Base-by-base conservation (phyloP, 2,329 filamentous ascomycete genomes). In the Trichophyton mentagrophytes region DNA sequence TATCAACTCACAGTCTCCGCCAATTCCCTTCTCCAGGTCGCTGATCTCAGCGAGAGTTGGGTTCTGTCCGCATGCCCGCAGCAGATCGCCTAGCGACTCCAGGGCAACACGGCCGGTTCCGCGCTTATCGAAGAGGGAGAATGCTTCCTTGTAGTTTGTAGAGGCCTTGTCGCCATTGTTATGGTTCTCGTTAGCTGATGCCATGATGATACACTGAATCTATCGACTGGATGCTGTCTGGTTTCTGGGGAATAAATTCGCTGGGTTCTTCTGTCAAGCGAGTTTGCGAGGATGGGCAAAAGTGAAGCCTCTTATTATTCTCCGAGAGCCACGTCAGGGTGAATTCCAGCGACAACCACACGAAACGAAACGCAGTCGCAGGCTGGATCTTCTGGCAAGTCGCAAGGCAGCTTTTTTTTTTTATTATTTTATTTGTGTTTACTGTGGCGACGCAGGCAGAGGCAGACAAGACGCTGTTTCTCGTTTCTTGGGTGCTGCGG, bases 91-190 rank as follows among this genome's bases (percentile, higher is more conserved):
- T 61, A 99, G 84, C 66, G 86, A 87, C 67, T 92, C 88, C 74
- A 91, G 81, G 46, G 88, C 78, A 68, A 97, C 93, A 69, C 91
- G 91, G 72, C 92, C 91, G 73, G 89, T 95, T 73, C 93, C 93
- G 76, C 93, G 92, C 86, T 96, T 97, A 83, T 99, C 93, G 82
- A 97, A 99, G 75, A 99, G 88, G 70, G 91, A 91, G 79, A 99
- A 99, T 69, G 93, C 93, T 86, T 99, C 93, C 82, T 97, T 97
- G 89, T 97, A 99, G 87, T 99, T 97, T 80, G 92, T 97, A 64
- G 84, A 84, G 73, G 83, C 82, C 83, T 86, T 82, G 60, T 65
- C 62, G 40, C 63, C 57, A 22, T 61, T 42, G 36, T 60, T 9
- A 57, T 60, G 60, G 42, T 72, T 69, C 64, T 62, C 22, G 58